phyloP scores from a whole-genome alignment of 148 eudicot genomes.

The Linanthus parryae region DNA sequence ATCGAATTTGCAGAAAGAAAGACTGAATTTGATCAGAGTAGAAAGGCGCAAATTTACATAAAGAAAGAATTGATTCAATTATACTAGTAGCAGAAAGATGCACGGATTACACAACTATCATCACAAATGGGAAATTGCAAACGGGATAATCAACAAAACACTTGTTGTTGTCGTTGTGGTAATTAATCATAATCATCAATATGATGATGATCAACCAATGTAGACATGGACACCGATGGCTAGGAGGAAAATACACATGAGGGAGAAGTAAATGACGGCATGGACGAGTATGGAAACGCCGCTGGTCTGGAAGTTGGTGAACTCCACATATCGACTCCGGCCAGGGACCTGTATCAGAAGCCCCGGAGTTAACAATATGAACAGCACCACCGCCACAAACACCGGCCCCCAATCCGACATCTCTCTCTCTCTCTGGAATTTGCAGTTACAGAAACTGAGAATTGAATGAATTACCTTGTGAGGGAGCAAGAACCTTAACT shows the following conservation, averaged over 20 bases:
- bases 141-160: not conserved
- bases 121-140: not conserved
- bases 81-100: too few relatives aligned
- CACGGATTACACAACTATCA: too few relatives aligned
- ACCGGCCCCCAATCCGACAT: slow-evolving; percentile 97
- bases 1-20: too few relatives aligned
- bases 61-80: too few relatives aligned
- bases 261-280: slow-evolving; percentile 46
- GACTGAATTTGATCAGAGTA: too few relatives aligned
- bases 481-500: too few relatives aligned
- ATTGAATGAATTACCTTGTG: too few relatives aligned
- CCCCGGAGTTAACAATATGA: slow-evolving; percentile 73
- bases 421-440: slow-evolving; percentile 4
- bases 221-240: slow-evolving; percentile 61
- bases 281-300: slow-evolving; percentile 72
- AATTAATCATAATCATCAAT: too few relatives aligned
- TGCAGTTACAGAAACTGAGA: too few relatives aligned
- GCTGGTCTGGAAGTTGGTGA: slow-evolving; percentile 67
- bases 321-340: slow-evolving; percentile 39
- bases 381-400: slow-evolving; percentile 76
- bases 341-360: slow-evolving; percentile 78
- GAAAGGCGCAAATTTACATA: too few relatives aligned
- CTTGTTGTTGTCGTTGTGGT: not conserved
- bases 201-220: slow-evolving; percentile 28
- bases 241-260: slow-evolving; percentile 59